Evolutionary conservation across 2,329 filamentous ascomycete genomes (phyloP).

Genomic region (Neopestalotiopsis clavispora): DNA sequence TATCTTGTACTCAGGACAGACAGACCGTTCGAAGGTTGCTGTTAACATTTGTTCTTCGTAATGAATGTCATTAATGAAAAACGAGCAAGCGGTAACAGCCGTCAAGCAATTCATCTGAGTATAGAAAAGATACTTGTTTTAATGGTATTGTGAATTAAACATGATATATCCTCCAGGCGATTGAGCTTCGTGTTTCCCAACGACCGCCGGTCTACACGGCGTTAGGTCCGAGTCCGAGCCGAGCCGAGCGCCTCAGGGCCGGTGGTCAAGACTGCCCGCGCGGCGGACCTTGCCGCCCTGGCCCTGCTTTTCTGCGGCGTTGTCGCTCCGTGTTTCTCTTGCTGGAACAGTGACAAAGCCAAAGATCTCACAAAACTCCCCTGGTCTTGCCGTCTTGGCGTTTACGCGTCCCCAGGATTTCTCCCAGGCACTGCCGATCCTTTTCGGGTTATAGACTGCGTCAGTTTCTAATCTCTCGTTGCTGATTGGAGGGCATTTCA

Average conservation of each 20-base stretch:
- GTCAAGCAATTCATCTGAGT: no score
- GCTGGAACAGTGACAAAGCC: background rate
- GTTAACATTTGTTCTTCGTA: no score
- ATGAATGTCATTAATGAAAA: no score
- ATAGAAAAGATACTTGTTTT: no score
- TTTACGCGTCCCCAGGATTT: slow-evolving; percentile 2
- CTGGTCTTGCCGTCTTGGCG: slow-evolving; percentile 3
- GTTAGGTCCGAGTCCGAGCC: background rate
- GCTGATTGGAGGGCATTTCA: slow-evolving; percentile 10
- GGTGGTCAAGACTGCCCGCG: background rate
- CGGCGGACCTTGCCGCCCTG: background rate
- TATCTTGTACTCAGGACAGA: no score
- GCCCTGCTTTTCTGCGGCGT: background rate
- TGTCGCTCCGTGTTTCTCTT: background rate
- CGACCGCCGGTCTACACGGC: background rate
- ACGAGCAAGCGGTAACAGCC: no score
- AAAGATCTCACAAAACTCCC: background rate
- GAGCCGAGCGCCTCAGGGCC: background rate
- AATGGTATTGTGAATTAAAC: no score
- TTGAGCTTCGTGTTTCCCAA: background rate
- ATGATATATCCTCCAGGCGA: no score
- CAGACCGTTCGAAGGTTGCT: no score
- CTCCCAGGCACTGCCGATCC: background rate
- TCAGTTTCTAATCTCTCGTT: background rate
- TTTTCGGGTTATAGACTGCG: background rate